Evolutionary conservation across 192 early-diverging fungal genomes (phyloP).

Genomic region (Coemansia brasiliensis): DNA sequence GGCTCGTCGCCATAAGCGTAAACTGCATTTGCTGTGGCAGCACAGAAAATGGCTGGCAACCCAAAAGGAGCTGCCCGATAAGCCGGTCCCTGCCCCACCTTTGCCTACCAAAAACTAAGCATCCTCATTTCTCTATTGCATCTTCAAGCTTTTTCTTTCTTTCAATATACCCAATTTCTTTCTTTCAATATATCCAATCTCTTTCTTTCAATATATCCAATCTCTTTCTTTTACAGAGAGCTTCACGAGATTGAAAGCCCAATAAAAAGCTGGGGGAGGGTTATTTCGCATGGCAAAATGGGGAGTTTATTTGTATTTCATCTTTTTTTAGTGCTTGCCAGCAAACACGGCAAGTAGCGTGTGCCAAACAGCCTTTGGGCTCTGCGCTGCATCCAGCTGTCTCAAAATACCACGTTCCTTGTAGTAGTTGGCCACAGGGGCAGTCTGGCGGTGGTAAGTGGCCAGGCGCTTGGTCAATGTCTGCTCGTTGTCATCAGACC

Average conservation of each 20-base stretch:
- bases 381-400: slow-evolving; percentile 90
- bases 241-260: too few relatives aligned
- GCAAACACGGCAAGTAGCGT: slow-evolving; percentile 87
- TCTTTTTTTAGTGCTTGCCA: slow-evolving; percentile 29
- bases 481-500: slow-evolving; percentile 95
- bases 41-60: slow-evolving; percentile 42
- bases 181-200: background rate
- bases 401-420: slow-evolving; percentile 90
- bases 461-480: slow-evolving; percentile 90
- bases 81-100: slow-evolving; percentile 45
- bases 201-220: too few relatives aligned
- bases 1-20: slow-evolving; percentile 45
- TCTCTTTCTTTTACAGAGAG: too few relatives aligned
- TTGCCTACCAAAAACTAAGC: slow-evolving; percentile 31
- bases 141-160: background rate
- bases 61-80: slow-evolving; percentile 48
- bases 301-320: background rate
- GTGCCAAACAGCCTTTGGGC: slow-evolving; percentile 85
- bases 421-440: slow-evolving; percentile 88
- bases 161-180: too few relatives aligned
- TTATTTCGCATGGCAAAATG: background rate
- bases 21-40: slow-evolving; percentile 25
- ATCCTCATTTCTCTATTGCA: background rate
- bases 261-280: too few relatives aligned
- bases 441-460: slow-evolving; percentile 81